Evolutionary conservation across 495 filamentous ascomycete species (phyloP).

Genomic region (Corynascus novoguineensis): DNA sequence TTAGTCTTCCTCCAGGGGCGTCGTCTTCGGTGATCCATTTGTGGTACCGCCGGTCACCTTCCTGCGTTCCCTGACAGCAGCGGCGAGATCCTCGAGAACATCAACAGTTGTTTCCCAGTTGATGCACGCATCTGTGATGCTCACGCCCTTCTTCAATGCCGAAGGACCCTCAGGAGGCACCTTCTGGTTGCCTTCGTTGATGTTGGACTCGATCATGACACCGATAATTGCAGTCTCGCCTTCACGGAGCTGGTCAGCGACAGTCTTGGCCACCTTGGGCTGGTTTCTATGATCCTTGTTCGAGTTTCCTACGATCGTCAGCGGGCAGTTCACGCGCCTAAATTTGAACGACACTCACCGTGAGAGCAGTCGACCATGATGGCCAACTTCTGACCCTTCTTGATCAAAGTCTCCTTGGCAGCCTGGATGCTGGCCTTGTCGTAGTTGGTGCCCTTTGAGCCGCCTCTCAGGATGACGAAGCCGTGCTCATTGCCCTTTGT

Average conservation of each 20-base stretch:
- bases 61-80: constrained; percentile 75
- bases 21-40: constrained; percentile 31
- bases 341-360: constrained; percentile 43
- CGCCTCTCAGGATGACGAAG: constrained; percentile 91
- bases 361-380: constrained; percentile 99
- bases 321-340: neutral
- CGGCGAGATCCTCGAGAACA: constrained; percentile 81
- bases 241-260: constrained; percentile 78
- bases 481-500: constrained; percentile 93
- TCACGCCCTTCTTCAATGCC: constrained; percentile 82
- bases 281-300: constrained; percentile 81
- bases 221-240: constrained; percentile 88
- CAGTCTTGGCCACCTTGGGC: constrained; percentile 77
- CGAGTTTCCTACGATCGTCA: constrained; percentile 53
- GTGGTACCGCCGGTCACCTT: constrained; percentile 31
- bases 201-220: constrained; percentile 98
- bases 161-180: constrained; percentile 76
- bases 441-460: constrained; percentile 91
- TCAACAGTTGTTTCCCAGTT: constrained; percentile 84
- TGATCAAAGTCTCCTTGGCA: constrained; percentile 71
- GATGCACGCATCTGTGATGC: constrained; percentile 97
- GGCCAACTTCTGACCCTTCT: constrained; percentile 81
- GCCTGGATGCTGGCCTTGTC: constrained; percentile 72
- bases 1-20: constrained; percentile 43
- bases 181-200: constrained; percentile 94